These are phyloP conservation scores for Dipodascopsis tothii DNA, from an alignment of 805 yeast genomes.

Conservation along the genomic window DNA sequence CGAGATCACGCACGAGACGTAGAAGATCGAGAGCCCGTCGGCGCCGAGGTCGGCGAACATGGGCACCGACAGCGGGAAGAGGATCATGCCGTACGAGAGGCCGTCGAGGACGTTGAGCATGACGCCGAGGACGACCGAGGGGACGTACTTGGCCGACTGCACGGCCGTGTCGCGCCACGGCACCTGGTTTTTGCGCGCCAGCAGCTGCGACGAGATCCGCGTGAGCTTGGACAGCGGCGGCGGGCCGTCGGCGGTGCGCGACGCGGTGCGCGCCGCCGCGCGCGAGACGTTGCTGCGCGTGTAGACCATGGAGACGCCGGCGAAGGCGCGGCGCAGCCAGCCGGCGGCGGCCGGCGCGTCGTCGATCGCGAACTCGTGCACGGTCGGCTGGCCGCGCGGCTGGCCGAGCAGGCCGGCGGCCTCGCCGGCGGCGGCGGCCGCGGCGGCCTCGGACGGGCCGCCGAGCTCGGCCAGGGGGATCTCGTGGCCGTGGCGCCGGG, in stretches of 20 bases:
- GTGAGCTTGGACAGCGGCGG: background rate
- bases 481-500: background rate
- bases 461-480: background rate
- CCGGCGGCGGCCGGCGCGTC: background rate
- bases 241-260: background rate
- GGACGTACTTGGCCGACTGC: conserved; percentile 36
- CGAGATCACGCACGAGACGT: conserved; percentile 81
- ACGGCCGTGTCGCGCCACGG: background rate
- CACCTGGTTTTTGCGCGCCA: background rate
- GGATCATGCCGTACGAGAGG: conserved; percentile 92
- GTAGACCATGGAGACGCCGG: background rate
- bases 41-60: conserved; percentile 74
- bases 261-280: background rate
- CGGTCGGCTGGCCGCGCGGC: no score
- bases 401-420: background rate
- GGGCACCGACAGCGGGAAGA: conserved; percentile 83
- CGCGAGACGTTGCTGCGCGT: background rate
- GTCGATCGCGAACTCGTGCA: background rate
- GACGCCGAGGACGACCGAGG: conserved; percentile 80
- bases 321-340: no score
- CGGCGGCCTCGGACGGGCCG: background rate
- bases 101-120: conserved; percentile 86
- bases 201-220: background rate
- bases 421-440: background rate
- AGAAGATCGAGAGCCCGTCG: conserved; percentile 88